Evolutionary conservation across 306 rosid species (phyloP).

Genomic region (Mimosa pudica): DNA sequence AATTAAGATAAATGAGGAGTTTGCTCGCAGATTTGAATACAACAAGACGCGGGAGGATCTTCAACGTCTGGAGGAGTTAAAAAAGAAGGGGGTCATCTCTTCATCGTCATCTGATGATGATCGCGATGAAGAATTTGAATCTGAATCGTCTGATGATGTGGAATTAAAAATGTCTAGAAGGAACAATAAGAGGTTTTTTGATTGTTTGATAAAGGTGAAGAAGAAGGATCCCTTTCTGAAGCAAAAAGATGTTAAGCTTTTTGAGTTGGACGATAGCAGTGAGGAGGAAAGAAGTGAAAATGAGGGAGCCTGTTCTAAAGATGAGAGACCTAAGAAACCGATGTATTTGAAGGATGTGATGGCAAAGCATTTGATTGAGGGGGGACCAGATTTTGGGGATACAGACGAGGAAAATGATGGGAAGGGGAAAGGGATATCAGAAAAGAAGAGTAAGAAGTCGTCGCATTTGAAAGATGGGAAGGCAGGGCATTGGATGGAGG

Average conservation of each 20-base stretch:
- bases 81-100: constrained; percentile 68
- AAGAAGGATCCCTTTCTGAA: constrained; percentile 67
- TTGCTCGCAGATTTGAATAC: constrained; percentile 59
- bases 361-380: constrained; percentile 59
- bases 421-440: constrained; percentile 22
- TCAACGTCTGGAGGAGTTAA: constrained; percentile 72
- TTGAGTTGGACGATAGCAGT: constrained; percentile 49
- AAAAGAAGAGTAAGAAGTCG: constrained; percentile 41
- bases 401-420: constrained; percentile 39
- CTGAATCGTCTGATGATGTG: constrained; percentile 48
- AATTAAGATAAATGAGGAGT: constrained; percentile 58
- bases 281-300: constrained; percentile 41
- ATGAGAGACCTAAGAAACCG: constrained; percentile 38
- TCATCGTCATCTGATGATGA: constrained; percentile 46
- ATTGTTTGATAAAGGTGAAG: constrained; percentile 70
- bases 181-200: constrained; percentile 55
- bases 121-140: constrained; percentile 45
- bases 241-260: constrained; percentile 60
- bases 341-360: constrained; percentile 58
- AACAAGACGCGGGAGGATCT: constrained; percentile 90
- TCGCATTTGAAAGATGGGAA: constrained; percentile 54
- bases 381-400: constrained; percentile 47
- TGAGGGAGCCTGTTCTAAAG: constrained; percentile 14
- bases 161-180: constrained; percentile 28
- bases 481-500: constrained; percentile 55